These are phyloP conservation scores for Sclerotinia minor DNA, from an alignment of 2,329 filamentous ascomycete genomes.

Conservation along the genomic window DNA sequence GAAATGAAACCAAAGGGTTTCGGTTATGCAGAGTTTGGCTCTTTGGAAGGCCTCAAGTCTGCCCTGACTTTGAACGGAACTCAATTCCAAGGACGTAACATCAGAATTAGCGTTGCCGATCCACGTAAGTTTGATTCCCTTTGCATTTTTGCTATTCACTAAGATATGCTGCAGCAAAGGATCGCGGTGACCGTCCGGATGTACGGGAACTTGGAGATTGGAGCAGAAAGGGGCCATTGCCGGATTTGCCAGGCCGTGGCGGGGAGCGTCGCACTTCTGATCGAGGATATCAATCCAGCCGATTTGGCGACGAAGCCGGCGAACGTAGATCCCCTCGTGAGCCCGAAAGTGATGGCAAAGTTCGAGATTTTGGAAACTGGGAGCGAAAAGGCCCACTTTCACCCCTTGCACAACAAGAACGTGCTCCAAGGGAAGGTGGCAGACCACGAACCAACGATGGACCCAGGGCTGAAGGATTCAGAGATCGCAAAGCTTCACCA, in stretches of 20 bases:
- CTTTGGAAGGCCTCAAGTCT: slow-evolving; percentile 85
- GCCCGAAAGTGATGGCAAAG: slow-evolving; percentile 69
- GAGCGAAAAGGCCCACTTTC: slow-evolving; percentile 91
- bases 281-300: slow-evolving; percentile 45
- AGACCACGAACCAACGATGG: slow-evolving; percentile 61
- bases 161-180: slow-evolving; percentile 65
- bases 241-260: slow-evolving; percentile 64
- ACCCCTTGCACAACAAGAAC: slow-evolving; percentile 59
- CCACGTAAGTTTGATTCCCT: slow-evolving; percentile 72
- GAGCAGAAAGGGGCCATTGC: slow-evolving; percentile 88
- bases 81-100: slow-evolving; percentile 82
- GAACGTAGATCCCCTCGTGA: slow-evolving; percentile 72
- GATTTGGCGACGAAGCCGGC: slow-evolving; percentile 51
- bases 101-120: slow-evolving; percentile 94
- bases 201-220: slow-evolving; percentile 83
- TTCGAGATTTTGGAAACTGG: slow-evolving; percentile 85
- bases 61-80: slow-evolving; percentile 80
- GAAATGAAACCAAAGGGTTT: slow-evolving; percentile 96
- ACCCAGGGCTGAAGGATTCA: slow-evolving; percentile 57
- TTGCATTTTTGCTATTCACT: slow-evolving; percentile 27
- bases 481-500: slow-evolving; percentile 67
- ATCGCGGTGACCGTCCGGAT: slow-evolving; percentile 64
- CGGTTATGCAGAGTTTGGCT: slow-evolving; percentile 92
- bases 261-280: slow-evolving; percentile 51
- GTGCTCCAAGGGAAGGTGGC: slow-evolving; percentile 57